Base-by-base conservation (phyloP, 345 rosid genomes). In the Eucalyptus curtisii region DNA sequence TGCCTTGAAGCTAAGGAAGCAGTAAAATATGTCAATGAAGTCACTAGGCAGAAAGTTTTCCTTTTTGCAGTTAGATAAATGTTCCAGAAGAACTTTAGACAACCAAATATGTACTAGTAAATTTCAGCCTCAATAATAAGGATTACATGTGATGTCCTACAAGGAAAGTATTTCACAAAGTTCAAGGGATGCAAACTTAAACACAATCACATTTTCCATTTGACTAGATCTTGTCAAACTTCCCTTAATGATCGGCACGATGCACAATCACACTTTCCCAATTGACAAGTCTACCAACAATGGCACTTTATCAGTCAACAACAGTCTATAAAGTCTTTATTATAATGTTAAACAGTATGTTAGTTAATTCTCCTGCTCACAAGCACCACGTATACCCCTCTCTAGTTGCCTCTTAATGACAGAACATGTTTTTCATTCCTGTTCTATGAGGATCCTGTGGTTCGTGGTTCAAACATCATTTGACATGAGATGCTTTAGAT, bases 1-100 rank as follows among this genome's bases (percentile, higher is more conserved):
- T 87, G 88, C 90, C 93, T 61, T 91, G 91, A 57, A 89, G 94
- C 98, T 96, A 90, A 86, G 93, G 87, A 76, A 87, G 80, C 76
- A 88, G 88, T 24, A 89, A 86, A 88, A 68, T 47, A 86, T 66
- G 82, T 88, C 86, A 87, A 42, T 40, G 14, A 89, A 90, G 37
- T 45, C 68, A 61, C 57, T 53, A 44, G 86, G 90, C 59, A 45
- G 89, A 89, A 52, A 71, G 14, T 81, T 86, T 15, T 86, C 89
- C 80, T 57, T 20, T 87, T 61, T 80, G 55, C 88, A 25, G 88
- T 49, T 85, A 49, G 25, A 31, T 16, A 47, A 44, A 40, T 45
- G 49, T 64, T 22, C 25, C 50, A 25, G 40, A 87, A 33, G 40
- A 30, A 71, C 45, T 71, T 37, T 37, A 37, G 82, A 19, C 82